phyloP scores from a whole-genome alignment of 306 rosid genomes.

The Parietaria judaica region DNA sequence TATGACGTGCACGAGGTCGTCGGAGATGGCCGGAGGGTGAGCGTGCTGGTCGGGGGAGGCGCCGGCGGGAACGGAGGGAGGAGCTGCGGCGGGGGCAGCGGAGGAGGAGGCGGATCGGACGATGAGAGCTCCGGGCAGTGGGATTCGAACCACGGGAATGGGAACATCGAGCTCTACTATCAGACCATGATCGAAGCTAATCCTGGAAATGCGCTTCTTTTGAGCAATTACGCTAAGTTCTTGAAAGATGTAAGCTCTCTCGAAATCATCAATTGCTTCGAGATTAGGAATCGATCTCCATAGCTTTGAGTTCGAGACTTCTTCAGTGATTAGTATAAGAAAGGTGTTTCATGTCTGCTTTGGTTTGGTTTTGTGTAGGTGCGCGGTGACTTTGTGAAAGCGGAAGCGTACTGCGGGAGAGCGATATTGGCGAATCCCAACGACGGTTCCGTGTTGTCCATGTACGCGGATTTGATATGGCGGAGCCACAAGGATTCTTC shows the following conservation, averaged over 20 bases:
- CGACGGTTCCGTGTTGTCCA: conserved; percentile 53
- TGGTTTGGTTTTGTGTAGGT: conserved; percentile 30
- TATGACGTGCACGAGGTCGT: conserved; percentile 31
- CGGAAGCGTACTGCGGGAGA: conserved; percentile 82
- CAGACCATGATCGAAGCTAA: conserved; percentile 57
- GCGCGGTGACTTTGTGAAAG: conserved; percentile 49
- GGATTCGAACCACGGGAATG: conserved; percentile 46
- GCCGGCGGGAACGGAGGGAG: conserved; percentile 29
- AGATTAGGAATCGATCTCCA: neutral
- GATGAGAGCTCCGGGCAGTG: conserved; percentile 42
- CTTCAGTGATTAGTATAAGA: neutral
- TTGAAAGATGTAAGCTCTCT: conserved; percentile 54
- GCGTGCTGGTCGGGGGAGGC: conserved; percentile 41
- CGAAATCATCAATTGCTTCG: neutral
- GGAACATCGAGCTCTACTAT: conserved; percentile 47
- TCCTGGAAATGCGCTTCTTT: conserved; percentile 65
- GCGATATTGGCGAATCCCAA: conserved; percentile 69
- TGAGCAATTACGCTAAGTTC: conserved; percentile 71
- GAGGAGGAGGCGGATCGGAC: conserved; percentile 34
- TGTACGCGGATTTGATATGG: conserved; percentile 86
- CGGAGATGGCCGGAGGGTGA: conserved; percentile 1
- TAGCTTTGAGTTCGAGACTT: neutral
- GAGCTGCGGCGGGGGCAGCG: conserved; percentile 26
- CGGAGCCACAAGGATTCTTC: conserved; percentile 56
- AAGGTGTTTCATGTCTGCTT: neutral